Evolutionary conservation across 768 basidiomycete species (phyloP).

Genomic region (Serendipita sp.): DNA sequence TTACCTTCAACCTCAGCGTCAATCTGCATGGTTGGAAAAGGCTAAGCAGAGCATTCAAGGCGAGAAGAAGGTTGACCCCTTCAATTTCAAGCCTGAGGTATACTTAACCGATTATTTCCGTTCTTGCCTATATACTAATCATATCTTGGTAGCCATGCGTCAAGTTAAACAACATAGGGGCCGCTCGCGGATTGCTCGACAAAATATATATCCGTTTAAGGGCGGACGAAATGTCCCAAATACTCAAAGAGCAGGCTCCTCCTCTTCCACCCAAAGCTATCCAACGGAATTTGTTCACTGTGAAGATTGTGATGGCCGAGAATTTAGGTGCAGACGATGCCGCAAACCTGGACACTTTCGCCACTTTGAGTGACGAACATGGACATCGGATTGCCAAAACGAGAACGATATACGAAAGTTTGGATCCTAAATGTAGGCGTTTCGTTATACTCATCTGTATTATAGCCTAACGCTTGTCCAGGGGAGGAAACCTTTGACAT

Average conservation of each 20-base stretch:
- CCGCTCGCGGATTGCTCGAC: constrained; percentile 78
- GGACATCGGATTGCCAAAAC: constrained; percentile 88
- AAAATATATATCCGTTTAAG: constrained; percentile 88
- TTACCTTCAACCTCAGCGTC: constrained; percentile 64
- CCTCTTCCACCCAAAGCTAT: constrained; percentile 60
- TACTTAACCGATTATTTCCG: constrained; percentile 9
- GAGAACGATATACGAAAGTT: constrained; percentile 82
- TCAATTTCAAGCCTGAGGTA: constrained; percentile 70
- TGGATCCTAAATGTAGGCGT: constrained; percentile 74
- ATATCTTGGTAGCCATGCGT: constrained; percentile 55
- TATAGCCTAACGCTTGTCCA: constrained; percentile 19
- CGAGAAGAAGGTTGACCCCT: constrained; percentile 88
- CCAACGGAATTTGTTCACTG: constrained; percentile 70
- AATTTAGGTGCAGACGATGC: constrained; percentile 63
- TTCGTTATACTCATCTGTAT: constrained; percentile 10
- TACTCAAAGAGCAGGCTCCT: constrained; percentile 40
- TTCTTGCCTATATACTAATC: background rate
- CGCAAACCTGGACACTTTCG: constrained; percentile 77
- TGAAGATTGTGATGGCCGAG: constrained; percentile 88
- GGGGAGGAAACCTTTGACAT: constrained; percentile 98
- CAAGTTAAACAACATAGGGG: constrained; percentile 94
- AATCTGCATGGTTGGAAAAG: constrained; percentile 73
- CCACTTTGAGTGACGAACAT: constrained; percentile 85
- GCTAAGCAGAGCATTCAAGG: constrained; percentile 62
- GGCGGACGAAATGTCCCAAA: constrained; percentile 67